Base-by-base conservation (phyloP, 1,284 basidiomycete genomes). In the Ustilago esculenta region DNA sequence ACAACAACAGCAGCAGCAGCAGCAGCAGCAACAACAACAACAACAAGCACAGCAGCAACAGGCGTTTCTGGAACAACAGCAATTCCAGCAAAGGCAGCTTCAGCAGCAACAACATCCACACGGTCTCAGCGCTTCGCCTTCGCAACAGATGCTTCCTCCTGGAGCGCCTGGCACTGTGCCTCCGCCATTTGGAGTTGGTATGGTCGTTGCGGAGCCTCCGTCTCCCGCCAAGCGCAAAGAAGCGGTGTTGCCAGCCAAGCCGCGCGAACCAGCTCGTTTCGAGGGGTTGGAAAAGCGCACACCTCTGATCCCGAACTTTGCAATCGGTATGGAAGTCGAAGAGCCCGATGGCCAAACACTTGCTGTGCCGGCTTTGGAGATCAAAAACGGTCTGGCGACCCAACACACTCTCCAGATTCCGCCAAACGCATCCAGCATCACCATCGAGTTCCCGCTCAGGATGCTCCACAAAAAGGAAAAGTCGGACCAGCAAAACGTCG, bases 361-460 rank as follows among this genome's bases (percentile, higher is more conserved):
- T 1, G 34, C 42, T 3, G 54, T 60, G 10, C 36, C 56, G 5
- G 11, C 42, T 15, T 21, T 71, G 5, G 41, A 54, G 46, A 50
- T 71, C 42, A 65, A 61, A 36, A 71, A 71, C 29, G 46, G 29
- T 1, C n/a, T 21, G 21, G 54, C 46, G 17, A 61, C 49, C 8
- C 68, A 71, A 37, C 68, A 71, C 41, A 54, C 61, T n/a, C 32
- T 71, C 3, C 68, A 66, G 35, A 56, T 71, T 11, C 53, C 68
- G 36, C 61, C 61, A 4, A 61, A 55, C 6, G 56, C 61, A 14
- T 58, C 53, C 15, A 53, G 45, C 18, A 58, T 61, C 11, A 54
- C 58, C 14, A 45, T 66, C 20, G 50, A 54, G 25, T 71, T 71
- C 23, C 58, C 61, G 12, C 51, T 71, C 1, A 35, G 63, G 1